These are phyloP conservation scores for Cornus controversa DNA, from an alignment of 148 eudicot species.

Conservation along the genomic window DNA sequence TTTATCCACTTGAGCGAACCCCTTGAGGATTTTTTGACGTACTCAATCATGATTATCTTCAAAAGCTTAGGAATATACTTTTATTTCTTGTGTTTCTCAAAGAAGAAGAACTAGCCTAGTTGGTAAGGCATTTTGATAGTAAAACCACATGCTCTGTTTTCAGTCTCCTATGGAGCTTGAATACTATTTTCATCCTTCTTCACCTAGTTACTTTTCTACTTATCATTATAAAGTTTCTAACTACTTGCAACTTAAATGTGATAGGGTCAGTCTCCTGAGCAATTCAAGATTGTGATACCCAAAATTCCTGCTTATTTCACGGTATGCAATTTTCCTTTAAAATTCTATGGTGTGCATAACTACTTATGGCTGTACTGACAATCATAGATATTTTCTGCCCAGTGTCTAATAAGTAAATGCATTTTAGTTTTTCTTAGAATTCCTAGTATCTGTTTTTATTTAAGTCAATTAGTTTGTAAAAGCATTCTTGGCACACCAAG, in stretches of 20 bases:
- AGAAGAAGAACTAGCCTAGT: background rate
- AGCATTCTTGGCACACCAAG: background rate
- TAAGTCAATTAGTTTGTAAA: background rate
- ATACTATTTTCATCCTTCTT: no score
- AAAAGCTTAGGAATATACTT: background rate
- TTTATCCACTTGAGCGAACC: no score
- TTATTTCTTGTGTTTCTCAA: background rate
- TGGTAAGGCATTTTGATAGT: background rate
- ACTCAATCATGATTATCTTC: background rate
- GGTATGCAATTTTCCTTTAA: conserved; percentile 37
- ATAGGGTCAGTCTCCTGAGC: conserved; percentile 73
- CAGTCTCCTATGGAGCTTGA: no score
- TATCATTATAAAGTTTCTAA: background rate
- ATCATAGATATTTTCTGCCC: no score
- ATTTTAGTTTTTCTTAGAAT: background rate
- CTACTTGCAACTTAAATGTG: conserved; percentile 6
- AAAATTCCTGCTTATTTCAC: conserved; percentile 97
- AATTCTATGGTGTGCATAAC: background rate
- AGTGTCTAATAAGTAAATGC: no score
- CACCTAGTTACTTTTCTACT: background rate
- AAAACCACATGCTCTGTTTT: no score
- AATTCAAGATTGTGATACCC: conserved; percentile 87
- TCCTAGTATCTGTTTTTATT: background rate
- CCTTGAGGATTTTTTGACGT: background rate
- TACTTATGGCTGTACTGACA: background rate